These are phyloP conservation scores for Davidsoniella neocaledoniae DNA, from an alignment of 2,329 filamentous ascomycete genomes.

Conservation along the genomic window DNA sequence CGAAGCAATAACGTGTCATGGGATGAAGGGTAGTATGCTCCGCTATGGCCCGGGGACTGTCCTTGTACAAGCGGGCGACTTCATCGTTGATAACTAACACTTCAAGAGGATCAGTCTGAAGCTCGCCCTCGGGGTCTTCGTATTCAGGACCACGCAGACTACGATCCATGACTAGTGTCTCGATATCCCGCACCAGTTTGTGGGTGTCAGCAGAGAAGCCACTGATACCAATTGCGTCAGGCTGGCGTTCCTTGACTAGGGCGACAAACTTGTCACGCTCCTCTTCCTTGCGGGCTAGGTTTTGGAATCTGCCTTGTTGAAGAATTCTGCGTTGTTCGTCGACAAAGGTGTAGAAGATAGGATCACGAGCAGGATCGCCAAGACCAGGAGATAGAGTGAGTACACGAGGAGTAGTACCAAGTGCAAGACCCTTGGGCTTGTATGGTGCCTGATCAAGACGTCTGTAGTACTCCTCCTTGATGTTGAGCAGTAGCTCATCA, in stretches of 20 bases:
- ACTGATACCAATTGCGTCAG: conserved; percentile 79
- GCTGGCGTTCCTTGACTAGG: conserved; percentile 60
- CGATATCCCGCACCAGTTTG: conserved; percentile 65
- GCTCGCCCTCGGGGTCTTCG: conserved; percentile 58
- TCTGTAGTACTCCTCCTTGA: conserved; percentile 74
- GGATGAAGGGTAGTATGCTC: conserved; percentile 71
- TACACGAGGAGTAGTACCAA: conserved; percentile 76
- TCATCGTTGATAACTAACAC: conserved; percentile 91
- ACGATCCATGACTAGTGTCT: conserved; percentile 61
- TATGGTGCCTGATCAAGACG: conserved; percentile 91
- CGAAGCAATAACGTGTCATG: conserved; percentile 77
- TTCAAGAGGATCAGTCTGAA: conserved; percentile 66
- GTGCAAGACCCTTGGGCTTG: conserved; percentile 81
- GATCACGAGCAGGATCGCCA: conserved; percentile 55
- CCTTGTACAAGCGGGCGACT: conserved; percentile 89
- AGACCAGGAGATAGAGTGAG: conserved; percentile 75
- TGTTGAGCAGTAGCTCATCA: conserved; percentile 73
- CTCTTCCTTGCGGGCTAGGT: conserved; percentile 54
- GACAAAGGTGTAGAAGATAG: conserved; percentile 79
- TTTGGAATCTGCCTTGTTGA: conserved; percentile 75
- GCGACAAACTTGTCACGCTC: conserved; percentile 58
- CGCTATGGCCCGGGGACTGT: conserved; percentile 58
- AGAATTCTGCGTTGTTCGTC: conserved; percentile 81
- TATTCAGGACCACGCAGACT: conserved; percentile 67
- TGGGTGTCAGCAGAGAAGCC: conserved; percentile 80